Base-by-base conservation (phyloP, 805 yeast genomes). In the Ogataea kodamae region DNA sequence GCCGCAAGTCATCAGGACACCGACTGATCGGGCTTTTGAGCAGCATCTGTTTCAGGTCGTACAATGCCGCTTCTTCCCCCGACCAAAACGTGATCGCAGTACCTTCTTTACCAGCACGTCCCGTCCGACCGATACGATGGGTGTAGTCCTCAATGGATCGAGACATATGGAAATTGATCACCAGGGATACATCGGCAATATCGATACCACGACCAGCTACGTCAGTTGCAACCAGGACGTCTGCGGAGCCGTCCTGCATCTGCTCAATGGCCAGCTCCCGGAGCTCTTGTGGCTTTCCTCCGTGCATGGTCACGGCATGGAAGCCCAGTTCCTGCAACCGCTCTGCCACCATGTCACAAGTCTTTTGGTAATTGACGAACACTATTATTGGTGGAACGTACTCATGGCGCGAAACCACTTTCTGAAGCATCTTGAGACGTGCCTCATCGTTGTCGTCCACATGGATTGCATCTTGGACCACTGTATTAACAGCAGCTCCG, bases 161-260 rank as follows among this genome's bases (percentile, higher is more conserved):
- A 7, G 88, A 64, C 89, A 89, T 81, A 48, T 90, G 96, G 52
- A 72, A 89, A 56, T 90, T 92, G 13, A 92, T 58, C 7, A 90
- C 97, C 21, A 89, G 56, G 0, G 92, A 76, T 6, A 90, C 95
- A 46, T 84, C 72, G 1, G 87, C 81, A n/a, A 90, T 78, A 58
- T 92, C 97, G 27, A 90, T 75, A 55, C 98, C 98, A 63, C 98
- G 74, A 3, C 96, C 95, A 0, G 97, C 97, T 15, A 90, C 87
- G 56, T 90, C 96, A 0, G 97, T 92, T 3, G 97, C 97, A 11
- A 90, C 78, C 25, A 90, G 61, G 5, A 85, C 66, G 32, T 77
- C 79, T 0, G 71, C 72, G 15, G 62, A 59, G 2, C 82, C 79
- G 5, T 59, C 44, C 27, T 79, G 68, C 42, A 90, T 68, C 20